Base-by-base conservation (phyloP, 129 eudicot species). In the Kitagawia praeruptora region DNA sequence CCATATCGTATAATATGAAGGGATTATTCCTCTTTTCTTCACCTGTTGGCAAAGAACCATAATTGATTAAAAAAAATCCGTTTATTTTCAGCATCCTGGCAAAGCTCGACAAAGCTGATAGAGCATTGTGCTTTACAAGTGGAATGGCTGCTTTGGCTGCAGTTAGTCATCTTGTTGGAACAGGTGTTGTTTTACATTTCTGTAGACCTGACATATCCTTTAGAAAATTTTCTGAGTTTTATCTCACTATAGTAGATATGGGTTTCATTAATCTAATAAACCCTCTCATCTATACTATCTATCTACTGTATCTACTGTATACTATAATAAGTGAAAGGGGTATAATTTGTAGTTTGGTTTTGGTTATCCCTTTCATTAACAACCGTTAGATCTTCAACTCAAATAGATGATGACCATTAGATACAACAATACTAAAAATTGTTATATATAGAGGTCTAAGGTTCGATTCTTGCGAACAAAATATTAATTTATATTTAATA, bases 141-240 rank as follows among this genome's bases (percentile, higher is more conserved):
- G 99, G 99, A 79, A 96, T 96, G 99, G 99, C 99, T 77, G 98
- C 98, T 80, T 83, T 96, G 90, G 76, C 98, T 85, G 93, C 98
- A 46, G 98, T 90, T 49, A 78, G 91, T 75, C 99, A 75, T 88
- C 90, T 96, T 81, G 87, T 96, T 78, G 89, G 85, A 85, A 81
- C 90, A 37, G 97, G 99, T 92, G 77, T 21, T 73, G 49, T 53
- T 67, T 64, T 19, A 37, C 61, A 34, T 54, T 51, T 7, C 44
- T 34, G 9, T 48, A 58, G 77, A 73, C 44, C 19, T 38, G 5
- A 67, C 49, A 75, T 70, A 45, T 38, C 48, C 75, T 44, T 73
- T n/a, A 73, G 51, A n/a, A n/a, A 5, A 42, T 42, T 21, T 21
- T 73, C 10, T 11, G 38, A 73, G 12, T n/a, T 4, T 73, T 73